Conservation (phyloP, 306 rosid species). For the Quercus agrifolia region DNA sequence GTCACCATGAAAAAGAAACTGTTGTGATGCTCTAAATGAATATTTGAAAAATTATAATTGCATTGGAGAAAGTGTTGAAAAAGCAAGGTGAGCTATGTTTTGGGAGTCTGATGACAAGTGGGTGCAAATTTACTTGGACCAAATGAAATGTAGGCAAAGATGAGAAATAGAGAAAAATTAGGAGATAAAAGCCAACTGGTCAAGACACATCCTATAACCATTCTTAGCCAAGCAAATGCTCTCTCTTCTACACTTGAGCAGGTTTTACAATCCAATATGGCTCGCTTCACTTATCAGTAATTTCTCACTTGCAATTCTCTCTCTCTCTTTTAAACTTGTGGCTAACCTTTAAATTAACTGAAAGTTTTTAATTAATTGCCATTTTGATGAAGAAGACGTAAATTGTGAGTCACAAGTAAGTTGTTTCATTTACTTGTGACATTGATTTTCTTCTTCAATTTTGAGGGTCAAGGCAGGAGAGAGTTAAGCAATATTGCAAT, state of each 20-base stretch:
- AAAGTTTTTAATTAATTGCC: conserved; percentile 24
- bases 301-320: conserved; percentile 26
- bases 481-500: conserved; percentile 14
- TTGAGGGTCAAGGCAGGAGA: conserved; percentile 9
- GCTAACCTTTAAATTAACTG: conserved; percentile 33
- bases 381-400: conserved; percentile 25
- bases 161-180: conserved; percentile 28
- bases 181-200: conserved; percentile 25
- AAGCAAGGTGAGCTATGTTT: neutral
- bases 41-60: neutral
- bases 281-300: conserved; percentile 35
- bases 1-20: neutral
- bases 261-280: conserved; percentile 31
- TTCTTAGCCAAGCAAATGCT: conserved; percentile 48
- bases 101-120: neutral
- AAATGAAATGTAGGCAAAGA: conserved; percentile 18
- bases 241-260: conserved; percentile 21
- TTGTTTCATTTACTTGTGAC: conserved; percentile 36
- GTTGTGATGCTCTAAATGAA: neutral
- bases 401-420: conserved; percentile 30
- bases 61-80: neutral
- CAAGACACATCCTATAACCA: conserved; percentile 40
- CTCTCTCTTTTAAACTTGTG: conserved; percentile 35
- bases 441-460: conserved; percentile 12
- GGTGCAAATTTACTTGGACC: conserved; percentile 29